A percentile compares a stretch with the other conserved stretches of the same genome.
These are phyloP conservation scores for Phaeosphaeria sp. DNA, from an alignment of 2,329 filamentous ascomycete species.

Conservation along the genomic window DNA sequence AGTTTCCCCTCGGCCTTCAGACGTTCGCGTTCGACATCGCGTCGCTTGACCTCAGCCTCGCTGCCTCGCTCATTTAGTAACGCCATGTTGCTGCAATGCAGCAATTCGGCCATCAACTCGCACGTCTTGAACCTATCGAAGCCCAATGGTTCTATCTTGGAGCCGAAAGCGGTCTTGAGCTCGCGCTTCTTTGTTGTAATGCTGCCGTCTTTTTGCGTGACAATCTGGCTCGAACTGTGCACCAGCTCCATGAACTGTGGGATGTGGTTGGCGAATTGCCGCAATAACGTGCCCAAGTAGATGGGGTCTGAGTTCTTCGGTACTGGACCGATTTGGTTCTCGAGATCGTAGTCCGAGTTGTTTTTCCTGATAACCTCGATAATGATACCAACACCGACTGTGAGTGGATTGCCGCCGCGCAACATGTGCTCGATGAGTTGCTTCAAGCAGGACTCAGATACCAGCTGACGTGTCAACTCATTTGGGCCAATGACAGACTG, in stretches of 20 bases:
- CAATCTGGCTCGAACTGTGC: slow-evolving; percentile 70
- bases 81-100: slow-evolving; percentile 99
- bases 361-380: slow-evolving; percentile 99
- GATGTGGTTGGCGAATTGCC: slow-evolving; percentile 88
- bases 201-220: slow-evolving; percentile 63
- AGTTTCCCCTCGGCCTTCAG: slow-evolving; percentile 80
- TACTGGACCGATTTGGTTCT: slow-evolving; percentile 81
- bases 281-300: slow-evolving; percentile 87
- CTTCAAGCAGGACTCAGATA: slow-evolving; percentile 83
- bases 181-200: slow-evolving; percentile 73
- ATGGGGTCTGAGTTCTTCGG: slow-evolving; percentile 90
- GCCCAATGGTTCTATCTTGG: slow-evolving; percentile 89
- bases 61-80: slow-evolving; percentile 90
- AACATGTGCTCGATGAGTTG: slow-evolving; percentile 92
- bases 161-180: slow-evolving; percentile 86
- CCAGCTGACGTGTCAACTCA: slow-evolving; percentile 91
- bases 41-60: slow-evolving; percentile 80
- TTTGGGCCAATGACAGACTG: slow-evolving; percentile 99
- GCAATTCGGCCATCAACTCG: slow-evolving; percentile 94
- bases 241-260: slow-evolving; percentile 94
- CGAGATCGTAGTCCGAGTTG: slow-evolving; percentile 97
- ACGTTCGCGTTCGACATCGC: slow-evolving; percentile 82
- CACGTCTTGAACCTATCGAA: slow-evolving; percentile 99
- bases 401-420: slow-evolving; percentile 88
- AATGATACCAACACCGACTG: slow-evolving; percentile 94